Conservation (phyloP, 345 rosid genomes). For the Citrus maxima region DNA sequence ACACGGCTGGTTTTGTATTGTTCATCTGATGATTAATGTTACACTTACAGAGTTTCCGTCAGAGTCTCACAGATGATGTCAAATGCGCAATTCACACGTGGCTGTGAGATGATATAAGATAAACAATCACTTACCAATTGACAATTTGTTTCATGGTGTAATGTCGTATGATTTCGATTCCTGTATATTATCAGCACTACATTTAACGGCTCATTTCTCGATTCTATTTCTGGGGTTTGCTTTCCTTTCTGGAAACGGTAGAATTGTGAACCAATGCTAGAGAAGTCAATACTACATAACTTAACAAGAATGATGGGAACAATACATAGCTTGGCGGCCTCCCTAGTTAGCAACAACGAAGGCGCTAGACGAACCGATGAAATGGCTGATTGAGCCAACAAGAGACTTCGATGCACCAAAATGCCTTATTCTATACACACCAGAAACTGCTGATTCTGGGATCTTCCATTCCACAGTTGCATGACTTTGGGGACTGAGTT, state of each 20-base stretch:
- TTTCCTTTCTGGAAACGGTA: not conserved
- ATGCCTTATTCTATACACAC: constrained; percentile 78
- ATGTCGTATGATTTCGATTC: not conserved
- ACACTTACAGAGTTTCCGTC: too few relatives aligned
- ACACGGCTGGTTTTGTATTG: too few relatives aligned
- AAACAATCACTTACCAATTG: too few relatives aligned
- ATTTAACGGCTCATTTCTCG: not conserved
- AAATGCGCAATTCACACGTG: too few relatives aligned
- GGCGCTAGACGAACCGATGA: constrained; percentile 79
- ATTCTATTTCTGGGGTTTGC: not conserved
- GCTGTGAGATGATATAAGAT: too few relatives aligned
- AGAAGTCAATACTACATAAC: not conserved
- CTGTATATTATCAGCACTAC: not conserved
- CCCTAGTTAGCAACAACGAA: constrained; percentile 51
- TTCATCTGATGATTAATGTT: too few relatives aligned
- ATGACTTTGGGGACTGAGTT: constrained; percentile 58
- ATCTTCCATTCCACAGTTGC: constrained; percentile 77
- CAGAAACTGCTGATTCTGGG: constrained; percentile 47
- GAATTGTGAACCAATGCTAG: not conserved
- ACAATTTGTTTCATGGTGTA: too few relatives aligned
- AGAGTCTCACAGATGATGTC: too few relatives aligned
- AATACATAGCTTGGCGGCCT: not conserved
- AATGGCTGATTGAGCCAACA: constrained; percentile 57
- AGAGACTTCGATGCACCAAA: constrained; percentile 80
- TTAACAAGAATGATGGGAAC: too few relatives aligned